Evolutionary conservation across 805 yeast genomes (phyloP).

Genomic region (Ogataea pilisensis): DNA sequence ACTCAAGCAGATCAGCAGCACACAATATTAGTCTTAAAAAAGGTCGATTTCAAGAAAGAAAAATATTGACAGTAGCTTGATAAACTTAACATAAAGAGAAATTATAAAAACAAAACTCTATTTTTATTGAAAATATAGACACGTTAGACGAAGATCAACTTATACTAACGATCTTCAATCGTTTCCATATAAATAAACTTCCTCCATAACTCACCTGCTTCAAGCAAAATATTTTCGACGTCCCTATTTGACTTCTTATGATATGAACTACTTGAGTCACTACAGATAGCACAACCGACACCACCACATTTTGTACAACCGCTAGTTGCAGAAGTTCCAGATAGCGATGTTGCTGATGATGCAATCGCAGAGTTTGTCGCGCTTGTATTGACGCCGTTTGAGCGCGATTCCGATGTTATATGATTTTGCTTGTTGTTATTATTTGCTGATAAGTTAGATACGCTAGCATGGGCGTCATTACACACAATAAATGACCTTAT

Average conservation of each 20-base stretch:
- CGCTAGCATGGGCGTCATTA: constrained; percentile 1
- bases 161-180: constrained; percentile 35
- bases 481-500: constrained; percentile 26
- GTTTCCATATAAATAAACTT: constrained; percentile 69
- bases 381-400: neutral
- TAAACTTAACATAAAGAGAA: too few relatives aligned
- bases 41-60: too few relatives aligned
- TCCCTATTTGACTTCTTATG: constrained; percentile 37
- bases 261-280: constrained; percentile 8
- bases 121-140: too few relatives aligned
- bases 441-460: neutral
- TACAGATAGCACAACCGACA: constrained; percentile 8
- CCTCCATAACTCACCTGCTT: constrained; percentile 87
- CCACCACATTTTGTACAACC: constrained; percentile 9
- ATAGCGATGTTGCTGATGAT: constrained; percentile 1
- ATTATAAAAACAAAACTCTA: too few relatives aligned
- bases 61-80: too few relatives aligned
- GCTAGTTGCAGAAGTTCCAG: neutral
- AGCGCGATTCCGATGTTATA: neutral
- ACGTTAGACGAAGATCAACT: neutral
- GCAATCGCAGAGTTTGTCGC: neutral
- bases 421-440: neutral
- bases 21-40: too few relatives aligned
- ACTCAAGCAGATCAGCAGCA: too few relatives aligned
- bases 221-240: constrained; percentile 67